phyloP scores from a whole-genome alignment of 192 early-diverging fungal genomes.

The Backusella psychrophila region DNA sequence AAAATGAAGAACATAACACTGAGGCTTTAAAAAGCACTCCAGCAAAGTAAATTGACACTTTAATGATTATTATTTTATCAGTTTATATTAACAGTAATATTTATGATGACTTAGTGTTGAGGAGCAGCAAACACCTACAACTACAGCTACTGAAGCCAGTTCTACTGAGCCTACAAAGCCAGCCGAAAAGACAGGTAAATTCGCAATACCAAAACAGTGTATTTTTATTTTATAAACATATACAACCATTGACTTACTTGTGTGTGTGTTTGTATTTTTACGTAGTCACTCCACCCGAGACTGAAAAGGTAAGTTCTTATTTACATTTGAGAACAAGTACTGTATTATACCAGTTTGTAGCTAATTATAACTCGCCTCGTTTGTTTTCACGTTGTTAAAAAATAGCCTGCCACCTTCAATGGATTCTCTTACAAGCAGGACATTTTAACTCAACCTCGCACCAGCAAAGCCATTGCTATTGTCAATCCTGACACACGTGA shows the following conservation, averaged over 20 bases:
- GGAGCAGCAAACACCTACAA: neutral
- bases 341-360: neutral
- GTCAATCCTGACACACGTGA: slow-evolving; percentile 73
- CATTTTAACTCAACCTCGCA: slow-evolving; percentile 35
- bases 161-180: neutral
- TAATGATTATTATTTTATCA: neutral
- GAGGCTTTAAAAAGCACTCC: slow-evolving; percentile 3
- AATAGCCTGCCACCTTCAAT: neutral
- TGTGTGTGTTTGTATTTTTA: neutral
- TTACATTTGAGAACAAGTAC: neutral
- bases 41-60: neutral
- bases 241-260: neutral
- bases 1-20: neutral
- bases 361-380: neutral
- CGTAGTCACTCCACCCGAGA: neutral
- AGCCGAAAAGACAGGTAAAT: neutral
- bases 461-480: slow-evolving; percentile 64
- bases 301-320: neutral
- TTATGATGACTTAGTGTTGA: slow-evolving; percentile 1
- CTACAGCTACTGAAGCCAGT: neutral
- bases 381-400: neutral
- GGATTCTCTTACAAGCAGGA: neutral
- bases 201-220: neutral
- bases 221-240: neutral
- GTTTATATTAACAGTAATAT: neutral